A percentile compares a stretch with the other conserved stretches of the same genome.
phyloP scores from a whole-genome alignment of 768 basidiomycete species.

The Tricholoma sp. region DNA sequence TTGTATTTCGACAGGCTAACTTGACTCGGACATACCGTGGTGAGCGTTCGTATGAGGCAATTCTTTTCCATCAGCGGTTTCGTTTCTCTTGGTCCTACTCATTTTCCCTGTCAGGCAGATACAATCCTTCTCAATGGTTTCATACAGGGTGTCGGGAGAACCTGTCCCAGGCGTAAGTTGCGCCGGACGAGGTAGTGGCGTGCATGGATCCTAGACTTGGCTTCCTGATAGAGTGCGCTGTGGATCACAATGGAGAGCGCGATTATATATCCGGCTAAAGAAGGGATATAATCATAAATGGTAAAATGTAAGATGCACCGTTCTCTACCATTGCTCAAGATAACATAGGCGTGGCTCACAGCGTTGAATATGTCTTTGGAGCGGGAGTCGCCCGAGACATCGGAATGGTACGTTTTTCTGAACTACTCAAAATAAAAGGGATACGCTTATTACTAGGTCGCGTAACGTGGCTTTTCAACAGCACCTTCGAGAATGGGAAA shows the following conservation, averaged over 20 bases:
- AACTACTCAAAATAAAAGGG: constrained; percentile 24
- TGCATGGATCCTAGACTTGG: neutral
- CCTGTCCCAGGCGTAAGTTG: constrained; percentile 1
- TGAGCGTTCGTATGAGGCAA: too few species aligned
- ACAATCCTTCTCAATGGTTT: too few species aligned
- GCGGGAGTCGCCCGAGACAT: constrained; percentile 37
- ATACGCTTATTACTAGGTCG: neutral
- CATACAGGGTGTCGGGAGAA: too few species aligned
- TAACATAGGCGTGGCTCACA: constrained; percentile 40
- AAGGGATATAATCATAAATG: neutral
- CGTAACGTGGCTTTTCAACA: too few species aligned
- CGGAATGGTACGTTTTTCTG: constrained; percentile 45
- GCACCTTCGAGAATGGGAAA: too few species aligned
- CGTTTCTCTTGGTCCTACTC: too few species aligned
- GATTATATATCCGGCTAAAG: neutral
- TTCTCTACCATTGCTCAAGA: constrained; percentile 41
- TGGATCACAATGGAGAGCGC: neutral
- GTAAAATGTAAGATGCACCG: constrained; percentile 20
- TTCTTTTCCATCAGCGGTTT: too few species aligned
- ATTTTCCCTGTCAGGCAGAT: too few species aligned
- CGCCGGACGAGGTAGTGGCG: neutral
- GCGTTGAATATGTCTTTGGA: constrained; percentile 34
- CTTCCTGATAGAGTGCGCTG: neutral
- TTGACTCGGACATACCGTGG: too few species aligned
- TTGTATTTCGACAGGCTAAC: too few species aligned